These are phyloP conservation scores for Grosmannia clavigera DNA, from an alignment of 2,329 filamentous ascomycete species.

Conservation along the genomic window DNA sequence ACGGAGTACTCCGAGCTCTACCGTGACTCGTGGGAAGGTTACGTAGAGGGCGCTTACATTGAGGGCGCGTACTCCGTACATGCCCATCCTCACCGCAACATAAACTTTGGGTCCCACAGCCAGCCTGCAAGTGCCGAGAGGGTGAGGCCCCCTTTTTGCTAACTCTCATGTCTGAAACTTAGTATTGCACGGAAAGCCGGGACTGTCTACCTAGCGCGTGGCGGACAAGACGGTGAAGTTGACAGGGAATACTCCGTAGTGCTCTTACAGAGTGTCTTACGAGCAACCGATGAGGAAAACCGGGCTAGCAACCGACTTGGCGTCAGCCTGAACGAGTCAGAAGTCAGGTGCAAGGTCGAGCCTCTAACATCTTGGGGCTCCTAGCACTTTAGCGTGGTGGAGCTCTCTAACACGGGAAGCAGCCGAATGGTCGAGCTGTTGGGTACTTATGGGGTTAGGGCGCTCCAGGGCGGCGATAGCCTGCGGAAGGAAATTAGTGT, in stretches of 20 bases:
- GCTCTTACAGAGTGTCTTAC: background rate
- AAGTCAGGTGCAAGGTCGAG: background rate
- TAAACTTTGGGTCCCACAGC: background rate
- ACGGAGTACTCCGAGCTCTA: no score
- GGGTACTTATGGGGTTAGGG: background rate
- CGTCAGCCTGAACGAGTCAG: background rate
- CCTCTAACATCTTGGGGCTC: background rate
- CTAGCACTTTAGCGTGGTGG: background rate
- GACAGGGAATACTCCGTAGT: background rate
- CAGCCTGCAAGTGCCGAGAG: background rate
- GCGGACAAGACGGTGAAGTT: background rate
- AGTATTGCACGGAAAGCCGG: background rate
- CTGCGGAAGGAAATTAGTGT: background rate
- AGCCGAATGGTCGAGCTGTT: background rate
- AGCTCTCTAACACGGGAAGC: background rate
- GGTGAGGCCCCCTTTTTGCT: background rate
- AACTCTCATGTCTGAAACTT: background rate
- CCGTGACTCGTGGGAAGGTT: no score
- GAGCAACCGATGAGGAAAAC: background rate
- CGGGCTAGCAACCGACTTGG: no score
- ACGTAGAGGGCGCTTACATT: no score
- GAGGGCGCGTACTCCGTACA: no score
- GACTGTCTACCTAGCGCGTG: background rate
- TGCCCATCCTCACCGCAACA: background rate
- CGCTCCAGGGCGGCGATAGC: background rate